Percentiles rank a stretch among this genome's conserved stretches.
Conservation (phyloP, 768 basidiomycete genomes). For the Leccinum sublutescens region DNA sequence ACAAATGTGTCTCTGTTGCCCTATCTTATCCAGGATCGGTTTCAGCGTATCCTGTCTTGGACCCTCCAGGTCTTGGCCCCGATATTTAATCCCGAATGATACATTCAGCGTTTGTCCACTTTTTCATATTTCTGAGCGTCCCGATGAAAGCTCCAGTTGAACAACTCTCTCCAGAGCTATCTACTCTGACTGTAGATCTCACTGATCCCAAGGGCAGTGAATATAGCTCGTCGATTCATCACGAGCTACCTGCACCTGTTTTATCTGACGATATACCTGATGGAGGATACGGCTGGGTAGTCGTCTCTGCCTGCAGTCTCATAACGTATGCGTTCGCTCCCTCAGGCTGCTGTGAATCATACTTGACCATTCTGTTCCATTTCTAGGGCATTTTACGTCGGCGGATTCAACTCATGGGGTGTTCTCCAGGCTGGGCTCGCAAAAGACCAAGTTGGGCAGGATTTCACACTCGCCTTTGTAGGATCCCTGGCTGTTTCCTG, state of each 20-base stretch:
- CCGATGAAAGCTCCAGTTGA: slow-evolving; percentile 1
- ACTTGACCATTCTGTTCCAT: neutral
- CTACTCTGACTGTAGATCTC: neutral
- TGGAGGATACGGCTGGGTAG: slow-evolving; percentile 35
- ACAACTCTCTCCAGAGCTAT: slow-evolving; percentile 1
- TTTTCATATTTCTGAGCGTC: neutral
- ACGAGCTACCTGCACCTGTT: neutral
- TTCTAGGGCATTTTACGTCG: slow-evolving; percentile 28
- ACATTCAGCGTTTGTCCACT: neutral
- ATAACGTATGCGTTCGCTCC: slow-evolving; percentile 21
- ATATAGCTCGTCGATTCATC: neutral
- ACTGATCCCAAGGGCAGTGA: neutral
- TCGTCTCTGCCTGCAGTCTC: slow-evolving; percentile 30
- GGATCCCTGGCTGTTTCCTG: slow-evolving; percentile 32
- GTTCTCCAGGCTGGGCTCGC: slow-evolving; percentile 32
- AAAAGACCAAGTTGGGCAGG: slow-evolving; percentile 22
- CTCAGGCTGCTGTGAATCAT: neutral
- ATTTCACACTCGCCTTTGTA: slow-evolving; percentile 31
- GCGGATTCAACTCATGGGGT: slow-evolving; percentile 32
- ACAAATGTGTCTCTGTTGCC: neutral
- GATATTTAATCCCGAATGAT: neutral
- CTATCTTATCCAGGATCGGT: neutral
- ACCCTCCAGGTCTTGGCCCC: neutral
- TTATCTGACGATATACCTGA: slow-evolving; percentile 23
- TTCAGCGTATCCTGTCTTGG: neutral